Evolutionary conservation across 2,329 filamentous ascomycete genomes (phyloP).

Genomic region (Microdochium trichocladiopsis): DNA sequence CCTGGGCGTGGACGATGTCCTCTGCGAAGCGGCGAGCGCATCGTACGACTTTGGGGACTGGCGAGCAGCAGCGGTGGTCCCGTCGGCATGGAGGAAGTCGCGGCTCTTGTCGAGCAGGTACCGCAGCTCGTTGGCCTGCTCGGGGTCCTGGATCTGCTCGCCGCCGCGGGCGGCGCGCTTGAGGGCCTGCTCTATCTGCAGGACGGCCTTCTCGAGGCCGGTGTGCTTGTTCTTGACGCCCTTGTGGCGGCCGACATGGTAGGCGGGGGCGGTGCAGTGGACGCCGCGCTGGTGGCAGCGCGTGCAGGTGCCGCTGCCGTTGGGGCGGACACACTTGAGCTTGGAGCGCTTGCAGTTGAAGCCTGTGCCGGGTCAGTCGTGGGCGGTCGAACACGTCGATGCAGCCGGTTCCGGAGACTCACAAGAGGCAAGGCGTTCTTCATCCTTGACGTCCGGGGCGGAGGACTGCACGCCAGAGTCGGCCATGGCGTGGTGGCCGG

Average conservation of each 20-base stretch:
- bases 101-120: slow-evolving; percentile 42
- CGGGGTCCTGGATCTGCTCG: slow-evolving; percentile 28
- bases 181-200: slow-evolving; percentile 65
- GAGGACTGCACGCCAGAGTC: slow-evolving; percentile 13
- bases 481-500: slow-evolving; percentile 7
- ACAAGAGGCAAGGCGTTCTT: slow-evolving; percentile 21
- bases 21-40: slow-evolving; percentile 7
- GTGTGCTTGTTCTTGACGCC: slow-evolving; percentile 74
- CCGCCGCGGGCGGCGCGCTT: slow-evolving; percentile 43
- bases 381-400: not conserved
- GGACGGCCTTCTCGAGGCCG: slow-evolving; percentile 66
- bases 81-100: slow-evolving; percentile 23
- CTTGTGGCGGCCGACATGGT: slow-evolving; percentile 66
- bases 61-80: slow-evolving; percentile 8
- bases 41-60: slow-evolving; percentile 11
- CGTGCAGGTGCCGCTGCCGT: slow-evolving; percentile 18
- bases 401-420: too few relatives aligned
- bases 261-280: slow-evolving; percentile 64
- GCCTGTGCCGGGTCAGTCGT: slow-evolving; percentile 3
- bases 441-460: slow-evolving; percentile 13
- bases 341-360: slow-evolving; percentile 27
- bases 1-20: slow-evolving; percentile 17
- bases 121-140: slow-evolving; percentile 37
- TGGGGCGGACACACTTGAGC: slow-evolving; percentile 22
- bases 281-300: slow-evolving; percentile 21